Percentiles rank a stretch among this genome's conserved stretches.
These are phyloP conservation scores for Blastobotrys niveus DNA, from an alignment of 1,139 yeast genomes.

Conservation along the genomic window DNA sequence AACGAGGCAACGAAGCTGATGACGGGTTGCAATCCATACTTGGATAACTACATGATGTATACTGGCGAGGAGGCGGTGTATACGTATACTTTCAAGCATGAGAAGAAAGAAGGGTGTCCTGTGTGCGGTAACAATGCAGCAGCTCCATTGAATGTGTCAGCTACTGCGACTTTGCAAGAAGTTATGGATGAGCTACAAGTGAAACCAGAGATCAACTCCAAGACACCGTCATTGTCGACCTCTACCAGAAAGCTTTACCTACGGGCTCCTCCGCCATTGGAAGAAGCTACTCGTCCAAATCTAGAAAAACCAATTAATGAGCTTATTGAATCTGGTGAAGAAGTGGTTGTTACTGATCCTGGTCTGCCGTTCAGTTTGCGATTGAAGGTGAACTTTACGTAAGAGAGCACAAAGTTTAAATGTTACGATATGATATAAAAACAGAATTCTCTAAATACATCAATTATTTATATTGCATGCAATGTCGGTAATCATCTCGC, in stretches of 20 bases:
- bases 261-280: slow-evolving; percentile 47
- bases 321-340: slow-evolving; percentile 44
- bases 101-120: slow-evolving; percentile 57
- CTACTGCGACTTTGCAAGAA: slow-evolving; percentile 42
- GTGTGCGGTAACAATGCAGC: slow-evolving; percentile 60
- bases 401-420: no score
- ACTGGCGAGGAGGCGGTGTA: slow-evolving; percentile 74
- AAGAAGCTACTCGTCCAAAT: slow-evolving; percentile 46
- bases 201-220: slow-evolving; percentile 39
- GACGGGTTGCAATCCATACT: slow-evolving; percentile 59
- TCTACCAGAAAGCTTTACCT: slow-evolving; percentile 43
- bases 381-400: slow-evolving; percentile 24
- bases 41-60: slow-evolving; percentile 82
- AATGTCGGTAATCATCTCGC: slow-evolving; percentile 38
- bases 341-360: slow-evolving; percentile 54
- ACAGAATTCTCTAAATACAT: background rate
- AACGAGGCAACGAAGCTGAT: slow-evolving; percentile 79
- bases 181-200: slow-evolving; percentile 41
- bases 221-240: slow-evolving; percentile 49
- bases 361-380: slow-evolving; percentile 44
- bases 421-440: slow-evolving; percentile 11
- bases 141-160: slow-evolving; percentile 32
- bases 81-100: slow-evolving; percentile 63
- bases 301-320: slow-evolving; percentile 36
- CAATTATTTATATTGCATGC: slow-evolving; percentile 15